A percentile compares a stretch with the other conserved stretches of the same genome.
Evolutionary conservation across 371 early-diverging fungal genomes (phyloP).

Genomic region (Circinella umbellata): DNA sequence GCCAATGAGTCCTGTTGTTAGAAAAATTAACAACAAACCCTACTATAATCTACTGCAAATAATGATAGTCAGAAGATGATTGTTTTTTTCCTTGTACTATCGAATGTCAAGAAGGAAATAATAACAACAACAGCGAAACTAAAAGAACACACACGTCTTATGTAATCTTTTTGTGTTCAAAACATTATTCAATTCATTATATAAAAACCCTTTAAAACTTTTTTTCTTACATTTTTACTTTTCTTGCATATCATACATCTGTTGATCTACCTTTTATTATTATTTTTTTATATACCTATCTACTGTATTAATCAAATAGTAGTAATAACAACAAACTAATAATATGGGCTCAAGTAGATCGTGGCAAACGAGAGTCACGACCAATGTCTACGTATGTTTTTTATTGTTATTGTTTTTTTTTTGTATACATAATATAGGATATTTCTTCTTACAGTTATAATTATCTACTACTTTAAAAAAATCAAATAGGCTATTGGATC

Average conservation of each 20-base stretch:
- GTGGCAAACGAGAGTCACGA: slow-evolving; percentile 21
- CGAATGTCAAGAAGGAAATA: not conserved
- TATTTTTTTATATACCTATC: not conserved
- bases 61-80: not conserved
- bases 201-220: not conserved
- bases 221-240: not conserved
- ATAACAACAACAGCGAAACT: not conserved
- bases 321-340: too few relatives aligned
- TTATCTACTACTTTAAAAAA: too few relatives aligned
- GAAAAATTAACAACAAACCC: not conserved
- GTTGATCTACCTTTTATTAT: not conserved
- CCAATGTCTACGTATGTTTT: slow-evolving; percentile 39
- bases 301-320: too few relatives aligned
- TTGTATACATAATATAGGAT: not conserved
- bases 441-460: too few relatives aligned
- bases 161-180: slow-evolving; percentile 8
- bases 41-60: too few relatives aligned
- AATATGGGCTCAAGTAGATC: not conserved
- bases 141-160: slow-evolving; percentile 9
- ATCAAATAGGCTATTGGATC: slow-evolving; percentile 45
- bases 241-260: not conserved
- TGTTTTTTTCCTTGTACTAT: not conserved
- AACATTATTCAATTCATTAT: not conserved
- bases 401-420: not conserved
- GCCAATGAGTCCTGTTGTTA: not conserved